Base-by-base conservation (phyloP, 202 grass and related monocot species). In the Thinopyrum obtusiflorum region DNA sequence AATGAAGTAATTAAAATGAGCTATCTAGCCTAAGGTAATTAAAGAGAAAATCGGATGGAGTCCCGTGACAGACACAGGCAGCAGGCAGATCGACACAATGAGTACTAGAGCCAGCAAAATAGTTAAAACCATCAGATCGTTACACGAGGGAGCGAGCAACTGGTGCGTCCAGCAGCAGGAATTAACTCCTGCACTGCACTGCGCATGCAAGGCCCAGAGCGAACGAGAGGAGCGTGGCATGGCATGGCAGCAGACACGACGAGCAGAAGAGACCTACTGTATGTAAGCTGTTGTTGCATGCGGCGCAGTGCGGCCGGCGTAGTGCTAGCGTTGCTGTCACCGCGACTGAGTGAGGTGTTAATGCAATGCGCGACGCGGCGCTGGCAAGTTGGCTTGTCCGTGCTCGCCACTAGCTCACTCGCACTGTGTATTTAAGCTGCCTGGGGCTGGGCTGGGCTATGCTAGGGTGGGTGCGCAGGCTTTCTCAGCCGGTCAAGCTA, bases 301-400 rank as follows among this genome's bases (percentile, higher is more conserved):
- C 27, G 57, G 9, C 39, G 79, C 55, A 80, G 64, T 42, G 35
- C 73, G 13, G 77, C 46, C 65, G 78, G 27, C 35, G 25, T 61
- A 81, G 85, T 65, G 14, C 21, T 35, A n/a, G 42, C 73, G 3
- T 46, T 25, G 49, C 13, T 74, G 70, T 74, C 70, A 0, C 68
- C 4, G 53, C 53, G 53, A 59, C 39, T 25, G 33, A 44, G 9
- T 35, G 74, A 68, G 77, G 5, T n/a, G 88, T 82, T 68, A 80
- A 79, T 82, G 83, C 27, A 24, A 35, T 33, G 65, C 60, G 53
- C 79, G 37, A 27, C 53, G 37, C 15, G 5, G 7, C 49, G 40
- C 81, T 88, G 85, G 13, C 77, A 88, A 72, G 70, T 17, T 84
- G 85, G 77, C 81, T 77, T 90, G 81, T 90, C 85, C 77, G 53